Evolutionary conservation across 768 basidiomycete genomes (phyloP).

Genomic region (Leucosporidium yakuticum): DNA sequence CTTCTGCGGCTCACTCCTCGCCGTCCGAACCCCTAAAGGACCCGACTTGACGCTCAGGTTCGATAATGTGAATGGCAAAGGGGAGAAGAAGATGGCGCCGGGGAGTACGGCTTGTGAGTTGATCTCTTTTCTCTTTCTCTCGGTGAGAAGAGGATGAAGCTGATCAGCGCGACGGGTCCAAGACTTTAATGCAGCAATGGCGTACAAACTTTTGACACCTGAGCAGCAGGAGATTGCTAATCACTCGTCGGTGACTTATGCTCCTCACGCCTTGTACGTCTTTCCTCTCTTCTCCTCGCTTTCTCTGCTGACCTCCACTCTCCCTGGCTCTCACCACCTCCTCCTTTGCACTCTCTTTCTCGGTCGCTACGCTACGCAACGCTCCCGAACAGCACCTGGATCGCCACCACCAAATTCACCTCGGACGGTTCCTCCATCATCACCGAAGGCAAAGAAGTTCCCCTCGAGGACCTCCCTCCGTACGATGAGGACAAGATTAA

Average conservation of each 20-base stretch:
- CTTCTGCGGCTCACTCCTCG: conserved; percentile 4
- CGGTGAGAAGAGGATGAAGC: no score
- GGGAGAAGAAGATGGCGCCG: conserved; percentile 12
- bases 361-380: no score
- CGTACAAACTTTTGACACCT: conserved; percentile 1
- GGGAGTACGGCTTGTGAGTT: conserved; percentile 3
- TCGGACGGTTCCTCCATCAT: conserved; percentile 6
- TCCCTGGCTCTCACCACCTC: not conserved
- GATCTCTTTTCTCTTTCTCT: not conserved
- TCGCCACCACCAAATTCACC: conserved; percentile 6
- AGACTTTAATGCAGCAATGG: conserved; percentile 10
- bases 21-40: conserved; percentile 11
- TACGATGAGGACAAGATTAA: conserved; percentile 76
- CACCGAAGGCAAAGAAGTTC: conserved; percentile 51
- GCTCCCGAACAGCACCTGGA: not conserved
- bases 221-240: conserved; percentile 6
- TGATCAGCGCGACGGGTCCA: no score
- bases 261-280: conserved; percentile 14
- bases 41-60: conserved; percentile 4
- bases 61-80: conserved; percentile 8
- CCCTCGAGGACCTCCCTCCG: conserved; percentile 60
- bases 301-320: not conserved
- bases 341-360: no score
- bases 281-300: not conserved
- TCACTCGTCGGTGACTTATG: conserved; percentile 8